Evolutionary conservation across 257 asterid species (phyloP).

Genomic region (Mitragyna speciosa): DNA sequence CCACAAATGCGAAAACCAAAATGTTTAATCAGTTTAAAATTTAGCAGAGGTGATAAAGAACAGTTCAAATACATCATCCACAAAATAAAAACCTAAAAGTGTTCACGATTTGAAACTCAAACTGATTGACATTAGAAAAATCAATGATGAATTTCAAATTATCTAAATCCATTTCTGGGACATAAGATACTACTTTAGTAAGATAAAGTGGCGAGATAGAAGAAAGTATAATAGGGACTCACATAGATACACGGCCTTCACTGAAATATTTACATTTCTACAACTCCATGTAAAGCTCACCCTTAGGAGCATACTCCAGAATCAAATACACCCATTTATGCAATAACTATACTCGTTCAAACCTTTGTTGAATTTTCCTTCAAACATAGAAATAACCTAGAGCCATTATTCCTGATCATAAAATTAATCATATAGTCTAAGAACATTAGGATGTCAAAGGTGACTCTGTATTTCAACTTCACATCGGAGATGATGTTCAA

Average conservation of each 20-base stretch:
- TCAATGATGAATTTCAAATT: not conserved
- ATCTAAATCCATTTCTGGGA: not conserved
- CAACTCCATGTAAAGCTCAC: conserved; percentile 90
- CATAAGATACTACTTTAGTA: not conserved
- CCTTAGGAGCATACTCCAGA: conserved; percentile 88
- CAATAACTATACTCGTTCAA: conserved; percentile 20
- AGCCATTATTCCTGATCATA: conserved; percentile 65
- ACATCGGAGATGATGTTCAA: conserved; percentile 94
- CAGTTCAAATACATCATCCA: no score
- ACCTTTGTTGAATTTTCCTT: not conserved
- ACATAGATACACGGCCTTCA: conserved; percentile 89
- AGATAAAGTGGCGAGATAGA: not conserved
- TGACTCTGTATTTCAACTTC: conserved; percentile 97
- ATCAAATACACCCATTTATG: conserved; percentile 97
- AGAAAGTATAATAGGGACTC: conserved; percentile 27
- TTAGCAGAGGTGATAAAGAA: no score
- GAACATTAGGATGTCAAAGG: conserved; percentile 91
- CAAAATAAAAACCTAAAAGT: not conserved
- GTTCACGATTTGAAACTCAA: not conserved
- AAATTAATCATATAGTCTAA: conserved; percentile 87
- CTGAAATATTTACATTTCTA: conserved; percentile 83
- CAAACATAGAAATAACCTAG: conserved; percentile 9
- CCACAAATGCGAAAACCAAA: conserved; percentile 15
- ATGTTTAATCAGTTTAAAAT: conserved; percentile 13
- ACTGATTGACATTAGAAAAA: not conserved